These are phyloP conservation scores for Colletotrichum cereale DNA, from an alignment of 2,329 filamentous ascomycete genomes.

Conservation along the genomic window DNA sequence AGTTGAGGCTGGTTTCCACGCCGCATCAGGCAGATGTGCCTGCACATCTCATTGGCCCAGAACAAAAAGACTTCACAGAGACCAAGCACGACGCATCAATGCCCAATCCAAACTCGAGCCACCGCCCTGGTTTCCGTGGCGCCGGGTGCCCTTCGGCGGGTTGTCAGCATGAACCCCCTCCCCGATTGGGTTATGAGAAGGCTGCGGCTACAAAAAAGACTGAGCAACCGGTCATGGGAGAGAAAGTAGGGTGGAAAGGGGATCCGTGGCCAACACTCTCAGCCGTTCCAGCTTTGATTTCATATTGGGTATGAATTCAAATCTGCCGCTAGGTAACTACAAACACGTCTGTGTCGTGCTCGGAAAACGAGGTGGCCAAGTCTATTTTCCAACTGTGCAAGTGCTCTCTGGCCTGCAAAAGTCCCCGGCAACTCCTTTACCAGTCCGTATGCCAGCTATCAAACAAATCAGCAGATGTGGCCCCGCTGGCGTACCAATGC, in stretches of 20 bases:
- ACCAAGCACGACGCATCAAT: neutral
- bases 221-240: neutral
- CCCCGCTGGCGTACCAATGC: neutral
- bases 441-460: constrained; percentile 21
- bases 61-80: constrained; percentile 24
- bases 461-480: constrained; percentile 16
- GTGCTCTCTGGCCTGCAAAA: neutral
- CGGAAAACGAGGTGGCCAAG: neutral
- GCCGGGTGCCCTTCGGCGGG: neutral
- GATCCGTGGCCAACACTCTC: neutral
- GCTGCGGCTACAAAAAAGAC: neutral
- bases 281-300: neutral
- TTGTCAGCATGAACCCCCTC: neutral
- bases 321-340: neutral
- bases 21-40: neutral
- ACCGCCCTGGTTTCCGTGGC: neutral
- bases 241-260: neutral
- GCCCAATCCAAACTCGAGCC: neutral
- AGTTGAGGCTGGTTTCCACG: neutral
- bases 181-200: neutral
- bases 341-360: neutral
- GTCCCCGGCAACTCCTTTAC: neutral
- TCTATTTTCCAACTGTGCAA: neutral
- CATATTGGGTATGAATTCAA: too few relatives aligned
- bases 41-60: constrained; percentile 5